These are phyloP conservation scores for Fusarium clavum DNA, from an alignment of 2,329 filamentous ascomycete species.

Conservation along the genomic window DNA sequence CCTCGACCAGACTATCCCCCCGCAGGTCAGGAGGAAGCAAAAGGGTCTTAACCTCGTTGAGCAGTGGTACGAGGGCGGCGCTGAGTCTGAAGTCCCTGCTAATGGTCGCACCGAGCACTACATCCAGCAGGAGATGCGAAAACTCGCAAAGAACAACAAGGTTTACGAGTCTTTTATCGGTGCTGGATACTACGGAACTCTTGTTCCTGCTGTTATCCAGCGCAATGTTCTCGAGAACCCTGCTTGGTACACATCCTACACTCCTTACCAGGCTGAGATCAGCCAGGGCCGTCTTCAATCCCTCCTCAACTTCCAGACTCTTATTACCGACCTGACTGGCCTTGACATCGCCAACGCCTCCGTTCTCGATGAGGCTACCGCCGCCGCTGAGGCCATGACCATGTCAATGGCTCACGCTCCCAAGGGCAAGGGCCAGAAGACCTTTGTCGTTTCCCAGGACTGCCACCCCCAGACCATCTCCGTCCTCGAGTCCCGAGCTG, in stretches of 20 bases:
- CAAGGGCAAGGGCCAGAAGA: constrained; percentile 76
- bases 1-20: constrained; percentile 82
- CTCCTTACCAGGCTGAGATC: constrained; percentile 96
- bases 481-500: constrained; percentile 84
- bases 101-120: constrained; percentile 47
- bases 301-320: constrained; percentile 93
- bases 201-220: constrained; percentile 89
- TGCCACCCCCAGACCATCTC: constrained; percentile 89
- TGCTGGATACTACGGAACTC: constrained; percentile 86
- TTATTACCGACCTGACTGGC: constrained; percentile 88
- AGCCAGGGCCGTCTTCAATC: constrained; percentile 94
- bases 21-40: constrained; percentile 66
- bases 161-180: constrained; percentile 79
- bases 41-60: constrained; percentile 46
- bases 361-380: constrained; percentile 89
- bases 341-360: constrained; percentile 92
- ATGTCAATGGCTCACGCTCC: constrained; percentile 77
- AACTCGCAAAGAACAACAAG: constrained; percentile 54
- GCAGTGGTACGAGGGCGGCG: constrained; percentile 45
- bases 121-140: constrained; percentile 68
- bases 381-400: constrained; percentile 95
- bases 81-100: constrained; percentile 37
- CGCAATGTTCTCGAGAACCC: constrained; percentile 93
- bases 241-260: constrained; percentile 98
- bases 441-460: constrained; percentile 83